A percentile compares a stretch with the other conserved stretches of the same genome.
phyloP scores from a whole-genome alignment of 345 rosid species.

The Hevea brasiliensis region DNA sequence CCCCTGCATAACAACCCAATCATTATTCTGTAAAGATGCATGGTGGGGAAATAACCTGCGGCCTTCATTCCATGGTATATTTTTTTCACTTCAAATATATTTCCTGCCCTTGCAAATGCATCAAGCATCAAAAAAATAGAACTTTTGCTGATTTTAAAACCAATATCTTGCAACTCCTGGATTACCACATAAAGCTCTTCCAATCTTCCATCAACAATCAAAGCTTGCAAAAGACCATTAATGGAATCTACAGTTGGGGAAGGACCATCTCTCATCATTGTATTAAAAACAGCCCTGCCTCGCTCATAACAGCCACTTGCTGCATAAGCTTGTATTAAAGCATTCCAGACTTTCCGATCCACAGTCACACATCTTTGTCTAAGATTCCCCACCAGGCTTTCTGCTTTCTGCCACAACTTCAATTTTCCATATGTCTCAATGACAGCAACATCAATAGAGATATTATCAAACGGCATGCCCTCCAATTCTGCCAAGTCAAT shows the following conservation, averaged over 20 bases:
- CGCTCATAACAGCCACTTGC: slow-evolving; percentile 87
- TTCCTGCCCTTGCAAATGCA: slow-evolving; percentile 78
- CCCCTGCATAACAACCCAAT: slow-evolving; percentile 72
- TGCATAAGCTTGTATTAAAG: slow-evolving; percentile 81
- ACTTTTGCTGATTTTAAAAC: slow-evolving; percentile 86
- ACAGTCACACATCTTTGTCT: slow-evolving; percentile 50
- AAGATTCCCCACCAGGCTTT: slow-evolving; percentile 71
- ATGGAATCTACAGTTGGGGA: slow-evolving; percentile 87
- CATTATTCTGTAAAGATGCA: slow-evolving; percentile 89
- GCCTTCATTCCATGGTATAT: slow-evolving; percentile 95
- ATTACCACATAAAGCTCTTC: slow-evolving; percentile 82
- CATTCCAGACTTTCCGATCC: slow-evolving; percentile 85
- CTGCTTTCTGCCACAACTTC: slow-evolving; percentile 87
- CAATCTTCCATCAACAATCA: slow-evolving; percentile 72
- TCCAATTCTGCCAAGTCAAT: slow-evolving; percentile 52
- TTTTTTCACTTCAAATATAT: slow-evolving; percentile 86
- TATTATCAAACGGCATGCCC: slow-evolving; percentile 50
- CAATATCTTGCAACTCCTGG: slow-evolving; percentile 94
- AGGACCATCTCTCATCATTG: slow-evolving; percentile 93
- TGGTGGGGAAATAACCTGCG: slow-evolving; percentile 87
- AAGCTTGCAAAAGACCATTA: slow-evolving; percentile 78
- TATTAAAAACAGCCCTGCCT: slow-evolving; percentile 89
- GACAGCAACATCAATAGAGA: slow-evolving; percentile 51
- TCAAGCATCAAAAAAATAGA: slow-evolving; percentile 86
- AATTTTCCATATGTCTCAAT: slow-evolving; percentile 71